Conservation (phyloP, 805 yeast genomes). For the Candida ipomoeae region DNA sequence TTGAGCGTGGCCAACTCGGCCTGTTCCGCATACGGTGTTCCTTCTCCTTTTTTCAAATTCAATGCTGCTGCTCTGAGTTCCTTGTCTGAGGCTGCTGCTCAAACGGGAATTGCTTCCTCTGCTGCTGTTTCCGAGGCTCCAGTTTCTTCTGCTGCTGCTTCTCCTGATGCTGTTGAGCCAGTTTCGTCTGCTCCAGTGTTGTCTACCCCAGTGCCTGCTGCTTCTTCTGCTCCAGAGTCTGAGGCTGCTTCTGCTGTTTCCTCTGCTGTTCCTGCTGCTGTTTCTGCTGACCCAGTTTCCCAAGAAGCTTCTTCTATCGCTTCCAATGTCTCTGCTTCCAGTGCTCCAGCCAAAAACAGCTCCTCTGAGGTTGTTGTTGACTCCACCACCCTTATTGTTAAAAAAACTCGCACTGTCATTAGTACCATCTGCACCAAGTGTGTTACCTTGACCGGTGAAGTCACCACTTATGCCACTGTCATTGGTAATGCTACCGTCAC, state of each 20-base stretch:
- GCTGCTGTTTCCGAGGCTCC: not conserved
- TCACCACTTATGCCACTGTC: slow-evolving; percentile 13
- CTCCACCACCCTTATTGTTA: slow-evolving; percentile 6
- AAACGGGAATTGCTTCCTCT: not conserved
- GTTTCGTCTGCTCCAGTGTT: not conserved
- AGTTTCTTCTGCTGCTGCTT: not conserved
- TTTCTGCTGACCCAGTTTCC: not conserved
- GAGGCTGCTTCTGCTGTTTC: not conserved
- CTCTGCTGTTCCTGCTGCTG: not conserved
- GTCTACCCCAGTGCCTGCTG: not conserved
- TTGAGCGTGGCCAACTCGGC: slow-evolving; percentile 10
- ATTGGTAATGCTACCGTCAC: slow-evolving; percentile 6
- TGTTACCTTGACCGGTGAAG: slow-evolving; percentile 8
- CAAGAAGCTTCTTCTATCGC: not conserved
- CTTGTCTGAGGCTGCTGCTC: slow-evolving; percentile 6
- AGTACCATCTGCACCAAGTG: slow-evolving; percentile 14
- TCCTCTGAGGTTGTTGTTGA: slow-evolving; percentile 5
- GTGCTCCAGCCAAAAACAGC: not conserved
- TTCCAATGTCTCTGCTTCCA: not conserved
- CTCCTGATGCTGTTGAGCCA: not conserved
- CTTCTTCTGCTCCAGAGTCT: not conserved
- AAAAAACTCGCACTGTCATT: slow-evolving; percentile 9
- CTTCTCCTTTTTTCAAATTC: slow-evolving; percentile 20
- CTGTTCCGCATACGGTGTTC: slow-evolving; percentile 10
- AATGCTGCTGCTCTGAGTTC: slow-evolving; percentile 5